A percentile compares a stretch with the other conserved stretches of the same genome.
Evolutionary conservation across 495 filamentous ascomycete species (phyloP).

Genomic region (Aspergillus nidulans): DNA sequence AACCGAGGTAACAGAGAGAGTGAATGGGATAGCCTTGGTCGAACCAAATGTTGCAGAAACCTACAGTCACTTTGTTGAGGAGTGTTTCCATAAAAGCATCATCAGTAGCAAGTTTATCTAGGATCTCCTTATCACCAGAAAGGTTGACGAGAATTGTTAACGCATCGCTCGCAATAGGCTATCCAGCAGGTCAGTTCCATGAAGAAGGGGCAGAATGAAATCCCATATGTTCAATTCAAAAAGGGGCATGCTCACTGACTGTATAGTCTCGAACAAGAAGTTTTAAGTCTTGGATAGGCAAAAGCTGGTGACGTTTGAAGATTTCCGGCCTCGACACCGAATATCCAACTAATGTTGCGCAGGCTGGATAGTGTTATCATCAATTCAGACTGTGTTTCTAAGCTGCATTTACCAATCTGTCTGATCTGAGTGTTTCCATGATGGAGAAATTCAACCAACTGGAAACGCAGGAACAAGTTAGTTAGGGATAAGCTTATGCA

Average conservation of each 20-base stretch:
- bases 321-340: constrained; percentile 70
- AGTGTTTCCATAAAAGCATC: constrained; percentile 75
- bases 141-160: constrained; percentile 91
- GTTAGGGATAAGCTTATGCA: background rate
- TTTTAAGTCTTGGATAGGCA: constrained; percentile 83
- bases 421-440: constrained; percentile 84
- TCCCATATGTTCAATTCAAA: background rate
- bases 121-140: constrained; percentile 68
- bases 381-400: background rate
- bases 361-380: constrained; percentile 44
- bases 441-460: constrained; percentile 91
- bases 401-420: constrained; percentile 53
- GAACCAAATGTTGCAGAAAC: constrained; percentile 26
- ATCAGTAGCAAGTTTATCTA: constrained; percentile 69
- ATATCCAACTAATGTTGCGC: constrained; percentile 81
- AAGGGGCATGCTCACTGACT: constrained; percentile 42
- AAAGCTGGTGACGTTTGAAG: constrained; percentile 77
- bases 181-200: background rate
- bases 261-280: constrained; percentile 77
- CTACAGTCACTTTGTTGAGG: constrained; percentile 68
- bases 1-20: background rate
- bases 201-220: background rate
- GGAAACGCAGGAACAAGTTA: background rate
- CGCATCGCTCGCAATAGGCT: constrained; percentile 91
- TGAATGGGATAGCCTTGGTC: background rate